phyloP scores from a whole-genome alignment of 23 red algal genomes.

The Chondrus crispus region DNA sequence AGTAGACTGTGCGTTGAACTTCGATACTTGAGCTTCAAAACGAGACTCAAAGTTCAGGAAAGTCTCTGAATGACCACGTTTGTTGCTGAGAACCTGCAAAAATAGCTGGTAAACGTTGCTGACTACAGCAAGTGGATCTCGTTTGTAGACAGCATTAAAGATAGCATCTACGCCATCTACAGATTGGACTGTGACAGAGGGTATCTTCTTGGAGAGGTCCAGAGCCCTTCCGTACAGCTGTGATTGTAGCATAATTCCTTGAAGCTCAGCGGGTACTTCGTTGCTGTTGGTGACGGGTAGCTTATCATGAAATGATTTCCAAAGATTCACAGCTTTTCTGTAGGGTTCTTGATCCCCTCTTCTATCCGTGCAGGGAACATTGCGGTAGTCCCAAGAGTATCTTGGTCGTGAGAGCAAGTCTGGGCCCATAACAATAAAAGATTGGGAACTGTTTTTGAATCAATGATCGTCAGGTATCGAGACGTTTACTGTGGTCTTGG shows the following conservation, averaged over 20 bases:
- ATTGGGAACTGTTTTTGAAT: too few species aligned
- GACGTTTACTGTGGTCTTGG: too few species aligned
- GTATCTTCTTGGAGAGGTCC: not conserved
- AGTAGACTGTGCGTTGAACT: not conserved
- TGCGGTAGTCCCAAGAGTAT: not conserved
- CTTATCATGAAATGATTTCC: not conserved
- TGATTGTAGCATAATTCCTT: slow-evolving; percentile 20
- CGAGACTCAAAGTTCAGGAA: slow-evolving; percentile 16
- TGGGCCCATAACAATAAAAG: slow-evolving; percentile 27
- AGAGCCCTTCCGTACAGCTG: not conserved
- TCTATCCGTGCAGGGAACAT: slow-evolving; percentile 20
- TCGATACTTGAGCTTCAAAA: not conserved
- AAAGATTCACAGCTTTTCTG: not conserved
- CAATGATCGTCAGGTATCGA: too few species aligned
- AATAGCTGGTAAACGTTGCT: not conserved
- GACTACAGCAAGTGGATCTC: not conserved
- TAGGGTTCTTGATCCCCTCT: not conserved
- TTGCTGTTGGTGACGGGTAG: slow-evolving; percentile 10
- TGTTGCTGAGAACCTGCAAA: not conserved
- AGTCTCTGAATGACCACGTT: not conserved
- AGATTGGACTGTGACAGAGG: not conserved
- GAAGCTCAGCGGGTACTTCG: not conserved
- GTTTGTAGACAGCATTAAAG: not conserved
- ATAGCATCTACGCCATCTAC: not conserved
- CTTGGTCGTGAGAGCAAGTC: not conserved